A percentile compares a stretch with the other conserved stretches of the same genome.
phyloP scores from a whole-genome alignment of 805 yeast species.

The Suhomyces sp. region DNA sequence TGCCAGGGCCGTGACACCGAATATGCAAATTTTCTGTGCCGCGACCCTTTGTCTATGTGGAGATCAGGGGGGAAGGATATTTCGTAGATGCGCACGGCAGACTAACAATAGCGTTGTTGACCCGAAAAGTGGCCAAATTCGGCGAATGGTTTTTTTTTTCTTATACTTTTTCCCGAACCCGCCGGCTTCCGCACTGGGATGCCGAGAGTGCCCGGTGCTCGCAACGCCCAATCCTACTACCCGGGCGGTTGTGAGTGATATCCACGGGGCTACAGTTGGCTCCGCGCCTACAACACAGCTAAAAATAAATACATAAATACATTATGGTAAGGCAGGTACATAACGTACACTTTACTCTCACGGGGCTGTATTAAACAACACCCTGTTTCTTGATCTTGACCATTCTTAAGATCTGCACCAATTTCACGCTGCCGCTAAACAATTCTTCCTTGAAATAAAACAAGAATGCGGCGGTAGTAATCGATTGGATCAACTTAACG shows the following conservation, averaged over 20 bases:
- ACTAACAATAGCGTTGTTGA: not conserved
- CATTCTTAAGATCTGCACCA: constrained; percentile 44
- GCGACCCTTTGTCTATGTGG: not conserved
- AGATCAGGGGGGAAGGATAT: not conserved
- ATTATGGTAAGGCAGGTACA: not conserved
- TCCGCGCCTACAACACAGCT: not conserved
- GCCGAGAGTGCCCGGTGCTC: not conserved
- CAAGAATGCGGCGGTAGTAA: constrained; percentile 83
- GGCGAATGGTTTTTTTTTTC: not conserved
- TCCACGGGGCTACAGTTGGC: not conserved
- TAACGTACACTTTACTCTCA: not conserved
- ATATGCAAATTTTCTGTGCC: not conserved
- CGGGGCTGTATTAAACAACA: not conserved
- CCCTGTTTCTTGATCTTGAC: constrained; percentile 19
- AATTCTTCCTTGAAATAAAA: constrained; percentile 89
- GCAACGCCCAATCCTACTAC: not conserved
- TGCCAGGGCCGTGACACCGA: too few species aligned
- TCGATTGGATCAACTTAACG: constrained; percentile 78
- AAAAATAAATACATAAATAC: not conserved
- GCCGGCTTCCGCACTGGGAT: not conserved
- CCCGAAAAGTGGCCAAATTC: not conserved
- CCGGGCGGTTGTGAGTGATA: not conserved
- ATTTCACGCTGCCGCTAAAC: constrained; percentile 52
- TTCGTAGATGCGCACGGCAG: not conserved
- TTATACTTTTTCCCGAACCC: not conserved